Conservation (phyloP, 768 basidiomycete genomes). For the Mycena crocata region DNA sequence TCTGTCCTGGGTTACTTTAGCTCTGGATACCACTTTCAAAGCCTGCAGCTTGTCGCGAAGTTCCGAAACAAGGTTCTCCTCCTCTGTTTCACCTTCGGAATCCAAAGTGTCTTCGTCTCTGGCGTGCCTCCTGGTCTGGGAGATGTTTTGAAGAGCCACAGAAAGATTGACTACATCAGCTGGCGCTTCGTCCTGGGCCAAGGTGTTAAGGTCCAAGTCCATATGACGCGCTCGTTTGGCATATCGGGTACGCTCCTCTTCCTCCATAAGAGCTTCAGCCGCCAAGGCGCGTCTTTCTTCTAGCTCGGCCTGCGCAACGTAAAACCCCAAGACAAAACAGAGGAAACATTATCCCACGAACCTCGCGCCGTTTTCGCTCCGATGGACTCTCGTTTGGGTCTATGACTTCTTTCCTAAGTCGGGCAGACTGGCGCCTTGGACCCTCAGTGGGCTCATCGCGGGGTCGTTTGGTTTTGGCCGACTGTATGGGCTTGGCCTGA, state of each 20-base stretch:
- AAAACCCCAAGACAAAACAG: conserved; percentile 1
- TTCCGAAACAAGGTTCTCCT: conserved; percentile 60
- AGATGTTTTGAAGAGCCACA: conserved; percentile 54
- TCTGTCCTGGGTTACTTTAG: conserved; percentile 82
- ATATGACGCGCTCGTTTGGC: conserved; percentile 78
- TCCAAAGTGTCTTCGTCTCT: conserved; percentile 64
- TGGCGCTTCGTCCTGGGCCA: conserved; percentile 64
- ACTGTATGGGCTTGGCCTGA: conserved; percentile 72
- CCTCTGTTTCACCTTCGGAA: conserved; percentile 59
- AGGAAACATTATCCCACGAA: conserved; percentile 38
- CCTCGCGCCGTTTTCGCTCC: conserved; percentile 76
- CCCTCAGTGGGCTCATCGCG: conserved; percentile 50
- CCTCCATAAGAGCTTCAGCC: conserved; percentile 70
- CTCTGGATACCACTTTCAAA: conserved; percentile 77
- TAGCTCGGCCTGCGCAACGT: conserved; percentile 55
- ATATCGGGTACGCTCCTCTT: conserved; percentile 69
- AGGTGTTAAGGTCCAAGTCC: conserved; percentile 68
- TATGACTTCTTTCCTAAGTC: conserved; percentile 56
- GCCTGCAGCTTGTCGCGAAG: conserved; percentile 65
- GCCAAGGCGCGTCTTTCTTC: conserved; percentile 62
- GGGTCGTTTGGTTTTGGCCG: conserved; percentile 68
- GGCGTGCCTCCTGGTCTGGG: conserved; percentile 50
- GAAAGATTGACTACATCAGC: conserved; percentile 62
- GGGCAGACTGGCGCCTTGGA: conserved; percentile 76
- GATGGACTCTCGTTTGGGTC: conserved; percentile 75